A percentile compares a stretch with the other conserved stretches of the same genome.
phyloP scores from a whole-genome alignment of 306 rosid genomes.

The Ammopiptanthus mongolicus region DNA sequence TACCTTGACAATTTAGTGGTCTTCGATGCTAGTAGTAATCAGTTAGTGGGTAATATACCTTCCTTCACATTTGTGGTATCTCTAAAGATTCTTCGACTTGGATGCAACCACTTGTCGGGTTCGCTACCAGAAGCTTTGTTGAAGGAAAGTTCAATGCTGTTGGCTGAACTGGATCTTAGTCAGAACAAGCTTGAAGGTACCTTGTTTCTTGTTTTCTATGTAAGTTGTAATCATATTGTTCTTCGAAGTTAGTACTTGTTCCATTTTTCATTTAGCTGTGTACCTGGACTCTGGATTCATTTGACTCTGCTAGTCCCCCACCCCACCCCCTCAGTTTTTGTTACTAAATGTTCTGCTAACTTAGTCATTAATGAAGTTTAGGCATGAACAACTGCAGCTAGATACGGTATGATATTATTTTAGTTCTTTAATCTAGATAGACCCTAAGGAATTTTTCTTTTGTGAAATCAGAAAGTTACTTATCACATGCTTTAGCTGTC shows the following conservation, averaged over 20 bases:
- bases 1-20: slow-evolving; percentile 76
- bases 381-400: neutral
- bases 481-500: neutral
- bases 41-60: slow-evolving; percentile 58
- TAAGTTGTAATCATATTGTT: neutral
- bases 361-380: neutral
- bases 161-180: slow-evolving; percentile 79
- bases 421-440: neutral
- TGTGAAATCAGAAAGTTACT: neutral
- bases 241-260: neutral
- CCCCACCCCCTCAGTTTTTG: neutral
- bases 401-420: neutral
- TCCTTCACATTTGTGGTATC: slow-evolving; percentile 67
- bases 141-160: slow-evolving; percentile 67
- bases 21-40: slow-evolving; percentile 73
- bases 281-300: neutral
- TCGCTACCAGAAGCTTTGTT: slow-evolving; percentile 58
- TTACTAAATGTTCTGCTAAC: neutral
- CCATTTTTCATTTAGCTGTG: neutral
- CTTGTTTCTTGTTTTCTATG: neutral
- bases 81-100: slow-evolving; percentile 58
- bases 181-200: slow-evolving; percentile 69
- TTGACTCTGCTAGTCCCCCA: neutral
- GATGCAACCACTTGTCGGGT: slow-evolving; percentile 58
- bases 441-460: neutral